Conservation (phyloP, 768 basidiomycete genomes). For the Termitomyces sp. region DNA sequence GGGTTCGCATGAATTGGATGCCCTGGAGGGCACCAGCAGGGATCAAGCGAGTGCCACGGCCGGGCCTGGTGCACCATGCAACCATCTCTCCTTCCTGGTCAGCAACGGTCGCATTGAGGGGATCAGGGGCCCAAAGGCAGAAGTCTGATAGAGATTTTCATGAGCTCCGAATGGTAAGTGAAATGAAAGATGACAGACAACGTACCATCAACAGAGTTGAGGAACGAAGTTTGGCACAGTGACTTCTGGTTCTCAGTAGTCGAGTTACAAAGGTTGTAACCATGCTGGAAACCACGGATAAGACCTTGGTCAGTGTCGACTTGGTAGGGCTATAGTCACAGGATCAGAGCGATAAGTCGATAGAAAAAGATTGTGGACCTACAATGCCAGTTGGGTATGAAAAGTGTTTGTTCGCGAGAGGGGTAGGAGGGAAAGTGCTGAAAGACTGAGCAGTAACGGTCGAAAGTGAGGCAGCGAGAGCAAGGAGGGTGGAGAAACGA, state of each 20-base stretch:
- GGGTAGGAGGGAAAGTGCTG: constrained; percentile 40
- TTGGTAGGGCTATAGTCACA: constrained; percentile 29
- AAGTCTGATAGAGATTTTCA: constrained; percentile 39
- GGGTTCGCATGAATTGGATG: constrained; percentile 53
- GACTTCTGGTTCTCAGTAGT: constrained; percentile 61
- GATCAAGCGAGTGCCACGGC: constrained; percentile 62
- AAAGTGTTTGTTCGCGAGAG: constrained; percentile 45
- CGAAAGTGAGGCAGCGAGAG: constrained; percentile 27
- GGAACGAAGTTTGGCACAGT: constrained; percentile 56
- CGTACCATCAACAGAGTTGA: constrained; percentile 55
- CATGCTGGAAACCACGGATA: constrained; percentile 43
- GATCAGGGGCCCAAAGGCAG: constrained; percentile 54
- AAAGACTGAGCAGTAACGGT: constrained; percentile 22
- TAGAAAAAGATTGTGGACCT: constrained; percentile 12
- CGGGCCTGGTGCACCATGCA: constrained; percentile 66
- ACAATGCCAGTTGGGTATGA: constrained; percentile 43
- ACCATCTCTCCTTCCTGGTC: constrained; percentile 61
- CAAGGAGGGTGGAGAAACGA: constrained; percentile 31
- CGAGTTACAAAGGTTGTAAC: constrained; percentile 68
- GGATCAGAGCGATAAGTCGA: neutral
- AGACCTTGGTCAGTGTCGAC: constrained; percentile 33
- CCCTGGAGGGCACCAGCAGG: constrained; percentile 53
- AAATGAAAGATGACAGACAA: neutral
- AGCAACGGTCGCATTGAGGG: constrained; percentile 44
- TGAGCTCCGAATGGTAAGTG: neutral